A percentile compares a stretch with the other conserved stretches of the same genome.
These are phyloP conservation scores for Debaryomyces robertsiae DNA, from an alignment of 1,139 yeast genomes.

Conservation along the genomic window DNA sequence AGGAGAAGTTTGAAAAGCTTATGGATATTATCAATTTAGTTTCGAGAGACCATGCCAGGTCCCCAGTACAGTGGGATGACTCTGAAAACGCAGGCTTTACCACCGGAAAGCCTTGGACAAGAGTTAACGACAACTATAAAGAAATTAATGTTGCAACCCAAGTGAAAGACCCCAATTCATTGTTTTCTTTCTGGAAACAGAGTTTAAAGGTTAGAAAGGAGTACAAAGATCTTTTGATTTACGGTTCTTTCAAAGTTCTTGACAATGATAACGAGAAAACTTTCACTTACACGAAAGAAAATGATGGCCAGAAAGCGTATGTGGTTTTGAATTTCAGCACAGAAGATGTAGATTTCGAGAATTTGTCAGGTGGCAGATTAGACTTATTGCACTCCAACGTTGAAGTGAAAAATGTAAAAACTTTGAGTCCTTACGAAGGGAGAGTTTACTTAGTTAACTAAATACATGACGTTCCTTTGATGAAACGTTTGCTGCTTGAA, in stretches of 20 bases:
- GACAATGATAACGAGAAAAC: slow-evolving; percentile 40
- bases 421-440: slow-evolving; percentile 42
- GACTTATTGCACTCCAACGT: slow-evolving; percentile 35
- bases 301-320: slow-evolving; percentile 30
- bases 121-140: slow-evolving; percentile 52
- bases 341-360: slow-evolving; percentile 31
- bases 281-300: slow-evolving; percentile 43
- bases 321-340: slow-evolving; percentile 50
- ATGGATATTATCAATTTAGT: slow-evolving; percentile 38
- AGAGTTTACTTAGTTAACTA: slow-evolving; percentile 34
- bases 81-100: slow-evolving; percentile 52
- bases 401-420: slow-evolving; percentile 21
- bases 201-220: slow-evolving; percentile 48
- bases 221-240: slow-evolving; percentile 44
- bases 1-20: slow-evolving; percentile 30
- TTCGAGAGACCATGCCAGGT: slow-evolving; percentile 58
- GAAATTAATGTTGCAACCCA: slow-evolving; percentile 53
- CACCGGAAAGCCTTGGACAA: slow-evolving; percentile 56
- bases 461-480: background rate
- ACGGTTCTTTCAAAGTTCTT: slow-evolving; percentile 49
- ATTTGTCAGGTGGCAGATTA: slow-evolving; percentile 31
- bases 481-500: background rate
- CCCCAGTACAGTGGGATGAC: slow-evolving; percentile 62
- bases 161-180: slow-evolving; percentile 47
- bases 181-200: slow-evolving; percentile 48